phyloP scores from a whole-genome alignment of 768 basidiomycete genomes.

The Pulveroboletus sp. region DNA sequence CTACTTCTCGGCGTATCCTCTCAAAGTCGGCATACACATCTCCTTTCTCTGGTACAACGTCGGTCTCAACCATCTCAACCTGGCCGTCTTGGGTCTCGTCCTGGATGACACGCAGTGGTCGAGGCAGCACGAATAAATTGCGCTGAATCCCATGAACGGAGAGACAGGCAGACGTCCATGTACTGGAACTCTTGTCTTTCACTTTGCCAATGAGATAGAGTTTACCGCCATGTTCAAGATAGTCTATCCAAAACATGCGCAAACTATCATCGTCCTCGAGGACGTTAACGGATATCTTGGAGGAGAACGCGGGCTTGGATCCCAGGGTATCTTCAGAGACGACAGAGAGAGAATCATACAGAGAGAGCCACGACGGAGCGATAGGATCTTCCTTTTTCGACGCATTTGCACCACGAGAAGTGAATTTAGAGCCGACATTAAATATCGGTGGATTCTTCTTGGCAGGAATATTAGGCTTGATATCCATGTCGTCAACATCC shows the following conservation, averaged over 20 bases:
- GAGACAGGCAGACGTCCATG: slow-evolving; percentile 83
- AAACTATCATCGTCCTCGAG: slow-evolving; percentile 83
- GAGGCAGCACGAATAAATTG: slow-evolving; percentile 86
- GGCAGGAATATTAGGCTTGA: slow-evolving; percentile 34
- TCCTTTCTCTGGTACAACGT: slow-evolving; percentile 59
- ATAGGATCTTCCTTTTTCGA: slow-evolving; percentile 45
- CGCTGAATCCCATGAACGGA: slow-evolving; percentile 82
- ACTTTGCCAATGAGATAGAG: slow-evolving; percentile 91
- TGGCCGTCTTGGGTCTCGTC: slow-evolving; percentile 29
- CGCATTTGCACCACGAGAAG: not conserved
- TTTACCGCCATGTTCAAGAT: slow-evolving; percentile 79
- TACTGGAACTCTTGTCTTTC: slow-evolving; percentile 59
- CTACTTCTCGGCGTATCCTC: slow-evolving; percentile 61
- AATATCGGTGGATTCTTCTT: slow-evolving; percentile 16
- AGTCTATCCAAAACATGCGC: slow-evolving; percentile 95
- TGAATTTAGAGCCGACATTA: slow-evolving; percentile 16
- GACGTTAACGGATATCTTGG: slow-evolving; percentile 44
- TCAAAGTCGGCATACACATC: slow-evolving; percentile 87
- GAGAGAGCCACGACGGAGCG: slow-evolving; percentile 63
- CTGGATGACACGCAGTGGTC: slow-evolving; percentile 51
- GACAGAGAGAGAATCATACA: slow-evolving; percentile 69
- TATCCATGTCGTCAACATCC: slow-evolving; percentile 53
- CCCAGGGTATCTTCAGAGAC: slow-evolving; percentile 58
- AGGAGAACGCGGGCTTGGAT: slow-evolving; percentile 33
- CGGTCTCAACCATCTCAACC: slow-evolving; percentile 55